Percentiles rank a stretch among this genome's conserved stretches.
phyloP scores from a whole-genome alignment of 1,284 basidiomycete species.

The Malassezia sp. region DNA sequence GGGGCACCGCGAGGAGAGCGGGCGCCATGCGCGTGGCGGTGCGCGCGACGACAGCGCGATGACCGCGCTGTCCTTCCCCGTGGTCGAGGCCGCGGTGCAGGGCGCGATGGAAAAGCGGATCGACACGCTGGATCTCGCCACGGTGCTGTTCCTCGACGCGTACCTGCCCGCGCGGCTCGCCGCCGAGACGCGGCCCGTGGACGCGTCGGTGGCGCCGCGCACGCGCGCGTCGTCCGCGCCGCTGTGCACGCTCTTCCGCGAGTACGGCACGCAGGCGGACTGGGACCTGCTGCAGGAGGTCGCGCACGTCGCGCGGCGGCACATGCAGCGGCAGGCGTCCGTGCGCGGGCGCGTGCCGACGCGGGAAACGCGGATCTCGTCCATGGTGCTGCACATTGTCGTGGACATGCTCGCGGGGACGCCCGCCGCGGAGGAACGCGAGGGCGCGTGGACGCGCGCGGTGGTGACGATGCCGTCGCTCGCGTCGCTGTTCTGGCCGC shows the following conservation, averaged over 20 bases:
- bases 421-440: slow-evolving; percentile 7
- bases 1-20: slow-evolving; percentile 21
- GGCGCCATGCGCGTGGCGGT: slow-evolving; percentile 1
- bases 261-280: slow-evolving; percentile 18
- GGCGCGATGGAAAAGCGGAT: slow-evolving; percentile 34
- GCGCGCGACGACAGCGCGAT: slow-evolving; percentile 26
- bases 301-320: slow-evolving; percentile 30
- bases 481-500: slow-evolving; percentile 28
- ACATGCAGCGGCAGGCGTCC: slow-evolving; percentile 28
- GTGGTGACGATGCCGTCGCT: slow-evolving; percentile 34
- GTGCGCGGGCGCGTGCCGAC: slow-evolving; percentile 1
- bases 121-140: slow-evolving; percentile 32
- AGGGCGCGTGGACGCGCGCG: slow-evolving; percentile 8
- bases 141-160: slow-evolving; percentile 24
- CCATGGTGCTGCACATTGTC: slow-evolving; percentile 20
- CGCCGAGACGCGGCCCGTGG: not conserved
- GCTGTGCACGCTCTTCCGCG: slow-evolving; percentile 10
- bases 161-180: slow-evolving; percentile 4
- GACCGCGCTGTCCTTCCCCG: slow-evolving; percentile 26
- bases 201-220: not conserved
- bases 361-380: slow-evolving; percentile 5
- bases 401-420: slow-evolving; percentile 19
- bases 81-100: slow-evolving; percentile 32
- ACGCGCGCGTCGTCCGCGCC: slow-evolving; percentile 5
- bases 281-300: slow-evolving; percentile 40